These are phyloP conservation scores for baker's yeast (Saccharomyces cerevisiae) DNA, from an alignment of 805 yeast genomes.

Conservation along the genomic window DNA sequence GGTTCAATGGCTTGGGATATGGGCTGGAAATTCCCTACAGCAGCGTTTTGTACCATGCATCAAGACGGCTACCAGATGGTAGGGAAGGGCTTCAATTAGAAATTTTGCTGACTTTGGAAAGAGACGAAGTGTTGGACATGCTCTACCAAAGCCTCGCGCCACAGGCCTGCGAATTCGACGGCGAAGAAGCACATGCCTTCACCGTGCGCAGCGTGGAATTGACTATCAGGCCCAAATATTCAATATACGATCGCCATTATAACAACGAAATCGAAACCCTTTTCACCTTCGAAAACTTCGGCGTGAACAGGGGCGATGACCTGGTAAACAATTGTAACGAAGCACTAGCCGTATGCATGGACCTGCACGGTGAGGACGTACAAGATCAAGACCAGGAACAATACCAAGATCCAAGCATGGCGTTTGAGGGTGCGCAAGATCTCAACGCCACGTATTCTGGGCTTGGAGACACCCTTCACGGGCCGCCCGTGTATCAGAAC, in stretches of 20 bases:
- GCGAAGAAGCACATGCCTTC: background rate
- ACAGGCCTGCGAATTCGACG: background rate
- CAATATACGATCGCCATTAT: conserved; percentile 32
- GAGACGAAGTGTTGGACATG: conserved; percentile 18
- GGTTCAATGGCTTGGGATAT: conserved; percentile 31
- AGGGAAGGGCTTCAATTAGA: conserved; percentile 25
- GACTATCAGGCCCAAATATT: conserved; percentile 31
- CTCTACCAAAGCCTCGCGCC: conserved; percentile 15
- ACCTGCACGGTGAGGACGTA: conserved; percentile 15
- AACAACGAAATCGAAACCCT: conserved; percentile 30
- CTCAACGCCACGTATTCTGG: conserved; percentile 10
- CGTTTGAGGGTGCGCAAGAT: background rate
- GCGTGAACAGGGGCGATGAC: conserved; percentile 34
- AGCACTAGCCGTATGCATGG: conserved; percentile 32
- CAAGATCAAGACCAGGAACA: conserved; percentile 6
- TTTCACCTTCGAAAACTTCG: conserved; percentile 33
- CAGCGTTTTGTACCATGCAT: conserved; percentile 28
- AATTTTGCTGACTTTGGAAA: conserved; percentile 21
- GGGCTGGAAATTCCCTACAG: conserved; percentile 34
- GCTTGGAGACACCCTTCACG: conserved; percentile 13
- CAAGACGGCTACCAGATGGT: conserved; percentile 8
- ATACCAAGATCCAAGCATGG: conserved; percentile 1
- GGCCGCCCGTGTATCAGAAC: conserved; percentile 12
- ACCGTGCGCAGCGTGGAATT: conserved; percentile 26
- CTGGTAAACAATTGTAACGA: conserved; percentile 32